These are phyloP conservation scores for Luzula sylvatica DNA, from an alignment of 176 grass and related monocot species.

Conservation along the genomic window DNA sequence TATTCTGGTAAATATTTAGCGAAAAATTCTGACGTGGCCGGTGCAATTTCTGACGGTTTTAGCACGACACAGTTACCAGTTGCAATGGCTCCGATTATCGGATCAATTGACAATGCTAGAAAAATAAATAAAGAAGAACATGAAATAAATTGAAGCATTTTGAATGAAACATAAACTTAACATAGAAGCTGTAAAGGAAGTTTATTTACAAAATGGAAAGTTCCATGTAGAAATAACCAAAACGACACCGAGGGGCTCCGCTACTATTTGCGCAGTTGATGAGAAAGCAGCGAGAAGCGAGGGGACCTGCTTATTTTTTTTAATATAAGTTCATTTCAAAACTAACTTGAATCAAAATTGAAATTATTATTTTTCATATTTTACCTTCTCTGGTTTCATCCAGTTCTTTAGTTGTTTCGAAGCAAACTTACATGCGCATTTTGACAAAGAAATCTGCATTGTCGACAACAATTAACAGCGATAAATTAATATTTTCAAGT, in stretches of 20 bases:
- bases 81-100: conserved; percentile 80
- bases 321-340: not conserved
- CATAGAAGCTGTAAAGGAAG: too few relatives aligned
- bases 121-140: conserved; percentile 13
- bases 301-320: conserved; percentile 38
- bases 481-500: conserved; percentile 5
- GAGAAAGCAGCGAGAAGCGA: conserved; percentile 54
- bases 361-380: not conserved
- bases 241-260: conserved; percentile 78
- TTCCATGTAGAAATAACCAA: conserved; percentile 95
- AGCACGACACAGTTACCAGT: conserved; percentile 75
- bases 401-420: conserved; percentile 62
- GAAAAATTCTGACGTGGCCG: conserved; percentile 62
- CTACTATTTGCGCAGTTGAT: conserved; percentile 51
- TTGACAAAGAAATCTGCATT: conserved; percentile 56
- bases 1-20: conserved; percentile 77
- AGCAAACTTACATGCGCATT: conserved; percentile 45
- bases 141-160: conserved; percentile 3
- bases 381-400: conserved; percentile 86
- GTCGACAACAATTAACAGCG: conserved; percentile 12
- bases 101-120: conserved; percentile 71
- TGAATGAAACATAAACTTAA: not conserved
- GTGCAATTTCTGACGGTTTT: conserved; percentile 83
- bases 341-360: too few relatives aligned
- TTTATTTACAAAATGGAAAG: conserved; percentile 78